A percentile compares a stretch with the other conserved stretches of the same genome.
Conservation (phyloP, 2,329 filamentous ascomycete genomes). For the Penicillium sp. region DNA sequence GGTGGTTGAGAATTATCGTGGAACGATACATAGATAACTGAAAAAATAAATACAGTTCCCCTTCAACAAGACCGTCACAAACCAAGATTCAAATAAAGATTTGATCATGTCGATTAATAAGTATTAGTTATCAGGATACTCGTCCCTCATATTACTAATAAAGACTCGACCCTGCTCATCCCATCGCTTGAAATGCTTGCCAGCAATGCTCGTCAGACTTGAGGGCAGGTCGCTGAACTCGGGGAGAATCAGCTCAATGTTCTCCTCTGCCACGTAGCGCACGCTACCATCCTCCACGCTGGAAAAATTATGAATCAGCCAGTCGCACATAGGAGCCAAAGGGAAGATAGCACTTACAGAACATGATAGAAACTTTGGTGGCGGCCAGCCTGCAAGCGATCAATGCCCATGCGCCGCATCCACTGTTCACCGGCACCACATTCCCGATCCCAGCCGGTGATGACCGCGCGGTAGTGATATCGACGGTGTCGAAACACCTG, state of each 20-base stretch:
- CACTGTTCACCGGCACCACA: conserved; percentile 62
- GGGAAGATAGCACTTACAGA: conserved; percentile 63
- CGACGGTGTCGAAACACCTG: conserved; percentile 82
- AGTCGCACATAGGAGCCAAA: background rate
- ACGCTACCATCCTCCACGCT: conserved; percentile 69
- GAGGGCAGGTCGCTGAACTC: conserved; percentile 54
- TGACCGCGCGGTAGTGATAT: conserved; percentile 76
- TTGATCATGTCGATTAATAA: background rate
- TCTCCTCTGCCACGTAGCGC: conserved; percentile 79
- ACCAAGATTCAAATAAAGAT: background rate
- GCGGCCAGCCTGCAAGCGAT: conserved; percentile 60
- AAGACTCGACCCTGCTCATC: conserved; percentile 68
- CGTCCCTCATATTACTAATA: conserved; percentile 78
- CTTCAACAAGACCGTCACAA: background rate
- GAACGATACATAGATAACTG: too few species aligned
- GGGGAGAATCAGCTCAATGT: conserved; percentile 65
- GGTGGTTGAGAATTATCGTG: too few species aligned
- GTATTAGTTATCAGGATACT: conserved; percentile 79
- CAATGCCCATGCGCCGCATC: conserved; percentile 66
- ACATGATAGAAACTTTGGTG: conserved; percentile 81
- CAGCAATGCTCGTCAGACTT: conserved; percentile 67
- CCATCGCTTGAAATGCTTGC: conserved; percentile 87
- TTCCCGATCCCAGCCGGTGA: conserved; percentile 80
- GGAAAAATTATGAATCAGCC: conserved; percentile 16
- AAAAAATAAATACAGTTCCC: background rate